phyloP scores from a whole-genome alignment of 2,329 filamentous ascomycete genomes.

The Hymenoscyphus fraxineus region DNA sequence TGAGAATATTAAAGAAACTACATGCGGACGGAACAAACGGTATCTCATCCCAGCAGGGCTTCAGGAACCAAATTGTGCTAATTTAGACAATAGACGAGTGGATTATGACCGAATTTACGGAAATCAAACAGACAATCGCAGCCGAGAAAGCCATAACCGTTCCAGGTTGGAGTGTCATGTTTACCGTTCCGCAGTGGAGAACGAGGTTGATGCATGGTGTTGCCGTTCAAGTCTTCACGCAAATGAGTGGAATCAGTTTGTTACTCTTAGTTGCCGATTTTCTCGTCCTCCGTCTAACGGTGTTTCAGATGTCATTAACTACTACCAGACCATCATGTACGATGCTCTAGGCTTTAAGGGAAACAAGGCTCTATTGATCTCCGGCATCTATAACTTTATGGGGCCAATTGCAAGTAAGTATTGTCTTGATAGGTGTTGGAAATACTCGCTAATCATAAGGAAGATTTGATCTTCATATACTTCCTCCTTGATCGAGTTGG shows the following conservation, averaged over 20 bases:
- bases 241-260: constrained; percentile 55
- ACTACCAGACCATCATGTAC: constrained; percentile 60
- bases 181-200: constrained; percentile 55
- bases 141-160: constrained; percentile 53
- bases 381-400: constrained; percentile 58
- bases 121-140: constrained; percentile 59
- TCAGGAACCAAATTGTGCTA: constrained; percentile 30
- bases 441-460: not conserved
- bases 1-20: constrained; percentile 63
- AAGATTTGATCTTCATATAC: constrained; percentile 56
- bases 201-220: constrained; percentile 59
- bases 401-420: constrained; percentile 44
- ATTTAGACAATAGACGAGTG: constrained; percentile 47
- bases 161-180: constrained; percentile 53
- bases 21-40: constrained; percentile 63
- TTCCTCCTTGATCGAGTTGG: constrained; percentile 53
- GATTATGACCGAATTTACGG: constrained; percentile 54
- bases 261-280: not conserved
- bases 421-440: not conserved
- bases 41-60: constrained; percentile 40
- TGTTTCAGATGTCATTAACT: constrained; percentile 53
- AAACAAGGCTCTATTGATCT: constrained; percentile 49
- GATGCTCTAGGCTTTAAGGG: constrained; percentile 53
- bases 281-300: constrained; percentile 3
- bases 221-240: constrained; percentile 61